Evolutionary conservation across 2,329 filamentous ascomycete genomes (phyloP), one percentile per base, ranked within the genome.

Genomic region (Pyrenophora tritici-repentis): DNA sequence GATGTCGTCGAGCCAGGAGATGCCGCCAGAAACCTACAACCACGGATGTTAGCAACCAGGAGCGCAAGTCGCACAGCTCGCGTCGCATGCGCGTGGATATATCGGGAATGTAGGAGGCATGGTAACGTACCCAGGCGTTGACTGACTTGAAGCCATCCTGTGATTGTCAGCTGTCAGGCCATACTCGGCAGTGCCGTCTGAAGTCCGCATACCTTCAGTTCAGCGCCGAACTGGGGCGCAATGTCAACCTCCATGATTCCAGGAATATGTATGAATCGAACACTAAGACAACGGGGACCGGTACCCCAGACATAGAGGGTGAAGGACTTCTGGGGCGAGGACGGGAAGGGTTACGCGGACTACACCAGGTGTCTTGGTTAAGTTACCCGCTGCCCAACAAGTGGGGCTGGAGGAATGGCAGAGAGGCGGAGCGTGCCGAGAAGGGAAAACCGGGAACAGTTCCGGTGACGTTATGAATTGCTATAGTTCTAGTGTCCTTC

Each of bases 101-200:
- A 6, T 22, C 12, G 31, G 13, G 32, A 14, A 13, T 20, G 17
- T 18, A 29, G 42, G 29, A 18, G 51, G 55, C n/a, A 32, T 44
- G 56, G 46, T 42, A 46, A 66, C 76, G 61, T 80, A 86, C 84
- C 94, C 94, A 99, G 66, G 83, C 85, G 77, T 92, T 97, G 72
- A 95, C 91, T 14, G 91, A 86, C 76, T 95, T 97, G 82, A 97
- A 99, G 71, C 89, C 90, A 86, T 99, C 94, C 91, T 97, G 47
- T 42, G 43, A 56, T 62, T 59, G 58, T 62, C 52, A 29, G 26
- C 26, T 53, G 59, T 69, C 56, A 70, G 56, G 63, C 48, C 49
- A 60, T 43, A 40, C 62, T 65, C 52, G 48, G 57, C 54, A 44
- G 50, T 48, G 53, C 31, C 36, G 24, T 54, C 29, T 34, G 42